Evolutionary conservation across 768 basidiomycete genomes (phyloP), one percentile per base, ranked within the genome.

Genomic region (Tylopilus cervinicoccineus): DNA sequence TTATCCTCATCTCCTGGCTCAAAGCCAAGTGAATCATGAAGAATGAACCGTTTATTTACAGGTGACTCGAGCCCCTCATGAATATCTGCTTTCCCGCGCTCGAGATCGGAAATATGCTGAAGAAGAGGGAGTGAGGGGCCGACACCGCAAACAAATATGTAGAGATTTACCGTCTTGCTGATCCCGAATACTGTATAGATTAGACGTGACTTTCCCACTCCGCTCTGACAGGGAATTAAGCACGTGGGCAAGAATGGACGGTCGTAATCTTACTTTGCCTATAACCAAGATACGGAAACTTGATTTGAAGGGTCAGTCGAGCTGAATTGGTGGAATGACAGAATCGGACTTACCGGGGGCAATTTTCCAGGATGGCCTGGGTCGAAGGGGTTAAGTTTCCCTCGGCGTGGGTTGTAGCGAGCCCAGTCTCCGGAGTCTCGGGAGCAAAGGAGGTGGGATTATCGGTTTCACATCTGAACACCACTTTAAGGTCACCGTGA

Each of bases 231-330:
- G 14, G 6, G 7, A 33, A 26, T 22, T 48, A 24, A 27, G 24
- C 11, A 13, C 14, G 11, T 26, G 32, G 14, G 13, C 20, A 10
- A 7, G 13, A 13, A 26, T 6, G 2, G 29, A 2, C 14, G 19
- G 16, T 12, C 2, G 23, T n/a, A n/a, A 19, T 1, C 17, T 16
- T 28, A 41, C 47, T 7, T 41, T 48, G 5, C 47, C 47, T 11
- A 48, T 48, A 8, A 42, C 47, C 16, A 48, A 23, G 33, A 48
- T 48, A 22, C 40, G 47, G 33, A 48, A 48, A 7, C 47, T 47
- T 10, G 9, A 14, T 23, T 32, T 4, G 5, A 38, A 24, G 2
- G 7, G 12, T 46, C 22, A 19, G 31, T 6, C 2, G 13, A 29
- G 11, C 5, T 27, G 17, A 9, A 2, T 13, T 4, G 10, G n/a